These are phyloP conservation scores for Buxus sempervirens DNA, from an alignment of 164 flowering plant genomes.

Conservation along the genomic window DNA sequence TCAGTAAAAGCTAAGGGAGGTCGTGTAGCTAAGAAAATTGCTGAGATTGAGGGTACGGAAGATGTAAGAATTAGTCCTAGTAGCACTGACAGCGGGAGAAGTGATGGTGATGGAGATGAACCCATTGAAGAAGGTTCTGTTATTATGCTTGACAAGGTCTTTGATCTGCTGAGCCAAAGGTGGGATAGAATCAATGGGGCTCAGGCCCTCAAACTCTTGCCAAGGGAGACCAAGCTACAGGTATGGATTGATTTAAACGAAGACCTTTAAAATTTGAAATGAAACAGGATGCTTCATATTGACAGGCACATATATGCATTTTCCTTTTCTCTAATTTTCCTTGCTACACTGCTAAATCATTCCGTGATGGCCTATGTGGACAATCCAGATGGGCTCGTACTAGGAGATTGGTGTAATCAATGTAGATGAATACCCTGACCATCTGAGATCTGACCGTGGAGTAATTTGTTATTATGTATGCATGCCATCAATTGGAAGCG, in stretches of 20 bases:
- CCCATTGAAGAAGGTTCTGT: conserved; percentile 48
- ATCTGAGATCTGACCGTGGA: too few species aligned
- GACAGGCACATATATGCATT: background rate
- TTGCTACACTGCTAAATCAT: too few species aligned
- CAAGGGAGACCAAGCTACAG: conserved; percentile 89
- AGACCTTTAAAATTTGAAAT: background rate
- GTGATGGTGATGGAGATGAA: conserved; percentile 92
- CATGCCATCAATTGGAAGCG: too few species aligned
- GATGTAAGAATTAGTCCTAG: conserved; percentile 54
- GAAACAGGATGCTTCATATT: background rate
- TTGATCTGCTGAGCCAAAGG: conserved; percentile 75
- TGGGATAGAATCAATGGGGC: conserved; percentile 98
- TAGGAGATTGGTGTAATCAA: too few species aligned
- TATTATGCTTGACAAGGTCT: conserved; percentile 87
- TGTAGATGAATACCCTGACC: too few species aligned
- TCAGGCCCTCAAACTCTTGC: conserved; percentile 89
- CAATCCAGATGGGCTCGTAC: too few species aligned
- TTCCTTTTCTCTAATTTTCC: too few species aligned
- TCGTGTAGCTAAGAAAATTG: conserved; percentile 70
- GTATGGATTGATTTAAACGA: conserved; percentile 31
- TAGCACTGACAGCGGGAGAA: conserved; percentile 80
- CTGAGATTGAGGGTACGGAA: conserved; percentile 89
- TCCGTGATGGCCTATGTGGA: too few species aligned
- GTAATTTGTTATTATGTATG: too few species aligned
- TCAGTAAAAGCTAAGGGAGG: conserved; percentile 47